phyloP scores from a whole-genome alignment of 2,329 filamentous ascomycete species.

The Eurotiales sp. region DNA sequence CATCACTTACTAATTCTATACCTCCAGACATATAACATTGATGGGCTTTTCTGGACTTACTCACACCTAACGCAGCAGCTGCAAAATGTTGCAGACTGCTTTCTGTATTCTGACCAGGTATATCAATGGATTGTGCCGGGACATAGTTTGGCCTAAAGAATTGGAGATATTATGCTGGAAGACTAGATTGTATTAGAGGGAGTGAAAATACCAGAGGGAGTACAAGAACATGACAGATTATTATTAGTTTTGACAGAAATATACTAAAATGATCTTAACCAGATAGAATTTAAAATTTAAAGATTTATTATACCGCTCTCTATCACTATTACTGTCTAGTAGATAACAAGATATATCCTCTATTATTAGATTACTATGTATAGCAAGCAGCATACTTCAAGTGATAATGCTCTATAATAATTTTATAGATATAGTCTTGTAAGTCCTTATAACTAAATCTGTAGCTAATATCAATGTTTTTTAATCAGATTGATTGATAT shows the following conservation, averaged over 20 bases:
- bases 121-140: not conserved
- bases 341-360: slow-evolving; percentile 2
- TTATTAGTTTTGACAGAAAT: not conserved
- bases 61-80: not conserved
- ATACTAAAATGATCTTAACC: not conserved
- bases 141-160: not conserved
- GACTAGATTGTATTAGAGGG: not conserved
- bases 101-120: not conserved
- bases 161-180: not conserved
- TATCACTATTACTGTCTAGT: not conserved
- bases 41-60: slow-evolving; percentile 1
- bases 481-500: too few species aligned
- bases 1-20: slow-evolving; percentile 1
- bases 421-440: too few species aligned
- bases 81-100: slow-evolving; percentile 1
- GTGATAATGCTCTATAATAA: too few species aligned
- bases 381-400: too few species aligned
- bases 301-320: not conserved
- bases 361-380: too few species aligned
- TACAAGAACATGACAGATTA: not conserved
- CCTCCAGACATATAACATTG: not conserved
- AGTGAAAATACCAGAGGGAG: not conserved
- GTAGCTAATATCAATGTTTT: too few species aligned
- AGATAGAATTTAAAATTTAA: not conserved
- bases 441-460: too few species aligned